phyloP scores from a whole-genome alignment of 1,284 basidiomycete genomes.

The Schizophyllum amplum region DNA sequence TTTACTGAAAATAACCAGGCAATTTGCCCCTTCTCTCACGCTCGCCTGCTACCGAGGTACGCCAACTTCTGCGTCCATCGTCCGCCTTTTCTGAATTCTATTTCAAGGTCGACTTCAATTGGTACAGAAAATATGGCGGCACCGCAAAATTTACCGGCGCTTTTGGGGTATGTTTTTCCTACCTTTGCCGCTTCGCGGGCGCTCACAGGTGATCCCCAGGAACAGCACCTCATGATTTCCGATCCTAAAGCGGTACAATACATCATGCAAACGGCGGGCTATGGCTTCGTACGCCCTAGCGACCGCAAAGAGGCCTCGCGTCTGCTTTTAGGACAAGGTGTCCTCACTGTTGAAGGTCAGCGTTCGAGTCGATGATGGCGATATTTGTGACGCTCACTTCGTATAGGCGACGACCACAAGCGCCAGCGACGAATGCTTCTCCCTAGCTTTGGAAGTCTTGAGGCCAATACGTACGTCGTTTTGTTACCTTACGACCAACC shows the following conservation, averaged over 20 bases:
- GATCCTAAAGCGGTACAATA: constrained; percentile 36
- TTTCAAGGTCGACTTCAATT: constrained; percentile 26
- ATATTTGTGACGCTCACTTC: constrained; percentile 21
- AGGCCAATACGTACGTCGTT: constrained; percentile 10
- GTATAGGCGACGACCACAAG: constrained; percentile 25
- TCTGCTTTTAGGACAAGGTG: constrained; percentile 14
- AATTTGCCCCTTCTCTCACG: neutral
- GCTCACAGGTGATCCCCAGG: constrained; percentile 18
- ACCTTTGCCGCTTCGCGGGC: neutral
- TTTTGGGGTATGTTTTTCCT: constrained; percentile 24
- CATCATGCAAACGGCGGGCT: constrained; percentile 31
- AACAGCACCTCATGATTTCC: constrained; percentile 30
- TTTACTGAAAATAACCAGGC: neutral
- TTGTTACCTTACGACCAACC: too few species aligned
- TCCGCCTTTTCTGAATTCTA: neutral
- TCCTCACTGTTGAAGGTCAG: constrained; percentile 13
- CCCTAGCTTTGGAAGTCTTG: constrained; percentile 28
- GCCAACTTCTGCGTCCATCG: neutral
- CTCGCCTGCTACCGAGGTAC: neutral
- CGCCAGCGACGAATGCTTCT: constrained; percentile 28
- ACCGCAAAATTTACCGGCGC: constrained; percentile 26
- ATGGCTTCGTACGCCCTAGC: constrained; percentile 26
- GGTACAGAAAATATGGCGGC: constrained; percentile 28
- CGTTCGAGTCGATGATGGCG: neutral
- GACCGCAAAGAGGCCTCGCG: constrained; percentile 24